These are phyloP conservation scores for Fusarium sp. DNA, from an alignment of 2,329 filamentous ascomycete genomes.

Conservation along the genomic window DNA sequence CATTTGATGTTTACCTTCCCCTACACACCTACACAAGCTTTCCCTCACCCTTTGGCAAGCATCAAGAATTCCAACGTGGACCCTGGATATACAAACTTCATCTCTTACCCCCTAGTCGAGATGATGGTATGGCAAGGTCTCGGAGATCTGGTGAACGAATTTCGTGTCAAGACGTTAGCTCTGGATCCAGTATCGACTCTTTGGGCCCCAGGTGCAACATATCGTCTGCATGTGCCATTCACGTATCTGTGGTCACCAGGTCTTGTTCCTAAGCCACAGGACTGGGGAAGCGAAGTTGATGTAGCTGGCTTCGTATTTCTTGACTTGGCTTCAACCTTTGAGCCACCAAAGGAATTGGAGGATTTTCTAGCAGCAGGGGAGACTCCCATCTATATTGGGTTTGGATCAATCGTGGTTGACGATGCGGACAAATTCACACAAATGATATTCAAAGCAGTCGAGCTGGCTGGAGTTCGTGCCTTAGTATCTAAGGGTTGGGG, in stretches of 20 bases:
- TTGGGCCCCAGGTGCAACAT: constrained; percentile 81
- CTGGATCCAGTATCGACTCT: constrained; percentile 80
- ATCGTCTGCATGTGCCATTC: constrained; percentile 79
- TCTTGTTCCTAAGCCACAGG: constrained; percentile 74
- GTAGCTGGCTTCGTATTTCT: constrained; percentile 84
- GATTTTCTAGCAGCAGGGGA: constrained; percentile 69
- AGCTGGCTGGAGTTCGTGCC: constrained; percentile 74
- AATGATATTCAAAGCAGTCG: constrained; percentile 78
- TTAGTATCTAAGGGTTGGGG: constrained; percentile 83
- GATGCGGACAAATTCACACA: constrained; percentile 76
- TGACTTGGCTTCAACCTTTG: constrained; percentile 72
- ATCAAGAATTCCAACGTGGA: constrained; percentile 80
- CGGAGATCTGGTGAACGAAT: constrained; percentile 81
- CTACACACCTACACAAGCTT: constrained; percentile 79
- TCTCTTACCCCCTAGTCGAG: constrained; percentile 83
- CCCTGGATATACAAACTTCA: constrained; percentile 80
- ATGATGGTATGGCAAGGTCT: constrained; percentile 94
- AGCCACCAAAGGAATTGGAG: constrained; percentile 67
- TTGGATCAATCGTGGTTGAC: constrained; percentile 81
- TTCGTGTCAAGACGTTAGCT: constrained; percentile 75
- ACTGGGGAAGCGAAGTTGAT: constrained; percentile 78
- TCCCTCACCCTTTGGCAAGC: constrained; percentile 82
- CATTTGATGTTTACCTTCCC: constrained; percentile 93
- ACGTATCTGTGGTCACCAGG: constrained; percentile 79
- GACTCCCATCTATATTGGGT: constrained; percentile 78